These are phyloP conservation scores for Cladophialophora immunda DNA, from an alignment of 2,329 filamentous ascomycete species.

Conservation along the genomic window DNA sequence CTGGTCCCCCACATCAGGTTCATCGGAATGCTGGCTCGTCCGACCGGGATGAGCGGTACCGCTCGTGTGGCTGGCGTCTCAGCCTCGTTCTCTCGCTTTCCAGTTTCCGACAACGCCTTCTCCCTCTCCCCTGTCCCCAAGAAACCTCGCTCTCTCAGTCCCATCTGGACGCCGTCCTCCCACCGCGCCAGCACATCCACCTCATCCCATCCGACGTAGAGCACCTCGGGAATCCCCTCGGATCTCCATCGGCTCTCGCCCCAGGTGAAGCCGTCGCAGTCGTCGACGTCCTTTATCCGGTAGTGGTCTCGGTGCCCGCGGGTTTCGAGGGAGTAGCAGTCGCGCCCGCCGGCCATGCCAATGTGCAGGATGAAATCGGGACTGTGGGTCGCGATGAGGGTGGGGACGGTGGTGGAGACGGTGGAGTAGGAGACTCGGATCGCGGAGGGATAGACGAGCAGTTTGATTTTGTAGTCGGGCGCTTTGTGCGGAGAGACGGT, in stretches of 20 bases:
- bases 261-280: constrained; percentile 50
- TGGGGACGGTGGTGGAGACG: constrained; percentile 70
- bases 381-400: constrained; percentile 63
- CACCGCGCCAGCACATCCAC: constrained; percentile 66
- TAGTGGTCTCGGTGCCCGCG: constrained; percentile 78
- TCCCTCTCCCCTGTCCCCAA: constrained; percentile 17
- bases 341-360: constrained; percentile 74
- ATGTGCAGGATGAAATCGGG: constrained; percentile 79
- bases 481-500: constrained; percentile 43
- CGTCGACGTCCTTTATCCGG: constrained; percentile 73
- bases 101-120: not conserved
- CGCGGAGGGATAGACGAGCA: constrained; percentile 71
- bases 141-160: constrained; percentile 27
- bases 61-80: not conserved
- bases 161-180: constrained; percentile 51
- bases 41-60: not conserved
- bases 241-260: constrained; percentile 64
- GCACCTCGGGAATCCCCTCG: constrained; percentile 57
- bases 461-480: constrained; percentile 57
- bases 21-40: not conserved
- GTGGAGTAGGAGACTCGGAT: constrained; percentile 76
- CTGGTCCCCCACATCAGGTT: constrained; percentile 27
- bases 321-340: constrained; percentile 75
- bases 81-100: not conserved
- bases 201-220: constrained; percentile 65